A percentile compares a stretch with the other conserved stretches of the same genome.
These are phyloP conservation scores for Ustilago trichophora DNA, from an alignment of 1,284 basidiomycete species.

Conservation along the genomic window DNA sequence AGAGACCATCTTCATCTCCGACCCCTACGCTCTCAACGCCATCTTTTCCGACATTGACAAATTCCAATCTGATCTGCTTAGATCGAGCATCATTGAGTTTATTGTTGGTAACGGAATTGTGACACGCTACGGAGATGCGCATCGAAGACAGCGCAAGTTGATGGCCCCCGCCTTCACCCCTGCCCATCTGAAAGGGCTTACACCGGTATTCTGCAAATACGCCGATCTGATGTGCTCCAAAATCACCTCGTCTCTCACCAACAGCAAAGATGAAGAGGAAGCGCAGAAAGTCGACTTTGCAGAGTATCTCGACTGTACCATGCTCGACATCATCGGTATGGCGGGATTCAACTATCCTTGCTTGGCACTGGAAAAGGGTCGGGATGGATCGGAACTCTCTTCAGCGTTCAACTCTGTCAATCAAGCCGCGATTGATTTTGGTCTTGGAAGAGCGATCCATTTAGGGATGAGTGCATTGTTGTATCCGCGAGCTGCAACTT, in stretches of 20 bases:
- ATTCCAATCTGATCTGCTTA: constrained; percentile 32
- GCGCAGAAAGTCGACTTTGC: constrained; percentile 38
- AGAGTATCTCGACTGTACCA: constrained; percentile 51
- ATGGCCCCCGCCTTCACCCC: constrained; percentile 56
- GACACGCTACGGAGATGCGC: constrained; percentile 33
- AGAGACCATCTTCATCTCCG: constrained; percentile 27
- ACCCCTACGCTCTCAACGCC: constrained; percentile 31
- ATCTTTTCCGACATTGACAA: constrained; percentile 38
- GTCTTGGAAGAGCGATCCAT: constrained; percentile 29
- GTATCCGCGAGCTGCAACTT: constrained; percentile 24
- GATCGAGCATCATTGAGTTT: constrained; percentile 37
- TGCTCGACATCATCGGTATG: constrained; percentile 63
- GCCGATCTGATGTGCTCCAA: constrained; percentile 47
- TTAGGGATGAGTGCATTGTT: constrained; percentile 27
- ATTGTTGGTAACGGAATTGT: constrained; percentile 46
- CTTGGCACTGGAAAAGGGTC: constrained; percentile 44
- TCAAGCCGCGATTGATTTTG: constrained; percentile 44
- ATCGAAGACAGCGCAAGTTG: constrained; percentile 46
- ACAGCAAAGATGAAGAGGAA: background rate
- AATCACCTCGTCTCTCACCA: constrained; percentile 17
- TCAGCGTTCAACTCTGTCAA: constrained; percentile 38
- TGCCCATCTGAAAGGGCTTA: constrained; percentile 40
- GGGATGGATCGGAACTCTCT: constrained; percentile 31
- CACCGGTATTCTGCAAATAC: constrained; percentile 40
- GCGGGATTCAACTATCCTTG: constrained; percentile 60